Evolutionary conservation across 495 filamentous ascomycete genomes (phyloP).

Genomic region (Xylaria bambusicola): DNA sequence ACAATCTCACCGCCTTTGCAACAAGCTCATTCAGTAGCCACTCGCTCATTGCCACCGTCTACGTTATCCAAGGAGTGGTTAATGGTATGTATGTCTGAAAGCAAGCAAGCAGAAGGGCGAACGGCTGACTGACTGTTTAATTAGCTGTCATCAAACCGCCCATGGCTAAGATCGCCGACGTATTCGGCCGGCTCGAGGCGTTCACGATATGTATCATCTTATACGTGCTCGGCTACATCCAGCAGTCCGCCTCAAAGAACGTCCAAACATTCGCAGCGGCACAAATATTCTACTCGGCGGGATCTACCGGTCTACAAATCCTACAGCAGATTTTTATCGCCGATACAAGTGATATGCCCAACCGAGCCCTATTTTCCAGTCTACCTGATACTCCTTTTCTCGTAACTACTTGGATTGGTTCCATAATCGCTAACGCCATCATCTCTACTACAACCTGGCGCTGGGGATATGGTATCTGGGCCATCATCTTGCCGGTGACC

Average conservation of each 20-base stretch:
- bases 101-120: background rate
- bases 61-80: conserved; percentile 55
- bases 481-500: conserved; percentile 56
- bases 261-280: conserved; percentile 48
- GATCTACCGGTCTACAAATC: conserved; percentile 55
- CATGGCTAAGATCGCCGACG: conserved; percentile 47
- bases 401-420: conserved; percentile 57
- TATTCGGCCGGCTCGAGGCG: conserved; percentile 45
- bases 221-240: conserved; percentile 42
- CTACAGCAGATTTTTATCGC: conserved; percentile 65
- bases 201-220: conserved; percentile 38
- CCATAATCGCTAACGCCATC: conserved; percentile 47
- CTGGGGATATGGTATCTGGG: conserved; percentile 63
- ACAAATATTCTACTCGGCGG: conserved; percentile 50
- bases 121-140: no score
- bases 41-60: conserved; percentile 59
- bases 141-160: conserved; percentile 46
- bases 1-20: conserved; percentile 46
- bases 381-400: conserved; percentile 64
- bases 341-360: conserved; percentile 63
- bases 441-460: conserved; percentile 55
- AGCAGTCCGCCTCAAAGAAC: conserved; percentile 40
- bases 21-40: conserved; percentile 59
- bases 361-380: conserved; percentile 62
- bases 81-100: conserved; percentile 35